phyloP scores from a whole-genome alignment of 1,139 yeast species.

The Sugiyamaella xylanicola region DNA sequence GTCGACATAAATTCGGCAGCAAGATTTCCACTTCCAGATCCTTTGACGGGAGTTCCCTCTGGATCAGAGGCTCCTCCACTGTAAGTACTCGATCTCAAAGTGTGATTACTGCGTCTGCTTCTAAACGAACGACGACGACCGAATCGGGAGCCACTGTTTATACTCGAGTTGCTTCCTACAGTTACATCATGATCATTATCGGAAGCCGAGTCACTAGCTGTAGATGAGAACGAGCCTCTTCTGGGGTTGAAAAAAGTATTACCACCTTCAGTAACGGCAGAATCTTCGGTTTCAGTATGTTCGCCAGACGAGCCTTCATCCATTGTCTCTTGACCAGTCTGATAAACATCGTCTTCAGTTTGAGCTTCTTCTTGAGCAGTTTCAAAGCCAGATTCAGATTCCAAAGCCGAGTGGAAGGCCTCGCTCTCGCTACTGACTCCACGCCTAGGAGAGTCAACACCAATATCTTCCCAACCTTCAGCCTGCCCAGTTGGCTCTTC shows the following conservation, averaged over 20 bases:
- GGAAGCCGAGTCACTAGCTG: constrained; percentile 15
- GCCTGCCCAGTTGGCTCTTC: constrained; percentile 16
- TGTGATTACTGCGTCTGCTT: constrained; percentile 23
- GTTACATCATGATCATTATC: constrained; percentile 21
- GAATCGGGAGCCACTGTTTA: constrained; percentile 6
- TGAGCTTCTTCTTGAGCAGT: constrained; percentile 39
- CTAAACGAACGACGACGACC: constrained; percentile 22
- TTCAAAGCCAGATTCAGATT: constrained; percentile 38
- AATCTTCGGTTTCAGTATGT: constrained; percentile 45
- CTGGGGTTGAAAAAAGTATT: constrained; percentile 19
- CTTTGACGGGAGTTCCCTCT: constrained; percentile 29
- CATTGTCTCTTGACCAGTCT: constrained; percentile 40
- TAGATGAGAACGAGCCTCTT: constrained; percentile 17
- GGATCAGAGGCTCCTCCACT: constrained; percentile 21
- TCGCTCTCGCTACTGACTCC: constrained; percentile 36
- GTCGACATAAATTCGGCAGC: constrained; percentile 41
- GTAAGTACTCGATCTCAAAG: constrained; percentile 21
- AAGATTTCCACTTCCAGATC: constrained; percentile 23
- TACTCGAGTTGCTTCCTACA: constrained; percentile 6
- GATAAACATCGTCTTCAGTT: constrained; percentile 42
- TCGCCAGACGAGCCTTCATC: constrained; percentile 37
- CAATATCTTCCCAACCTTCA: constrained; percentile 35
- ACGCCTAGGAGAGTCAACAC: constrained; percentile 1
- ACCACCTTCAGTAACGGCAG: constrained; percentile 14
- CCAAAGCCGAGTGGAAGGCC: constrained; percentile 27